Conservation (phyloP, 441 rosid species). For the Francoa sonchifolia region DNA sequence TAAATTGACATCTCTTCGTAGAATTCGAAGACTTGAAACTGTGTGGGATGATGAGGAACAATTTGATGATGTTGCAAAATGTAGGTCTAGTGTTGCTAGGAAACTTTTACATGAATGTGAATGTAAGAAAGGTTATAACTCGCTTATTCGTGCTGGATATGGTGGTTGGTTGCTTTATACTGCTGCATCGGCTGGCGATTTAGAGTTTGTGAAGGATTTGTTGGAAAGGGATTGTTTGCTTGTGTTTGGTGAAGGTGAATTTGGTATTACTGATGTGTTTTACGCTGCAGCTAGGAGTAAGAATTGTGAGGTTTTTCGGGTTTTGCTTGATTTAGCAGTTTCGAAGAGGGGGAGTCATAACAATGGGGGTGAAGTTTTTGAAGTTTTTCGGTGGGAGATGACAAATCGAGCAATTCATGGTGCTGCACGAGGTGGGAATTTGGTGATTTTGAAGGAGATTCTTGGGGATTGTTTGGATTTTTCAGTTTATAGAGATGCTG, state of each 20-base stretch:
- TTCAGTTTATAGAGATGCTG: conserved; percentile 40
- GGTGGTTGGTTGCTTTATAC: conserved; percentile 96
- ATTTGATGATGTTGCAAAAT: conserved; percentile 42
- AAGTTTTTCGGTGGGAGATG: conserved; percentile 52
- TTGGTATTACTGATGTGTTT: conserved; percentile 72
- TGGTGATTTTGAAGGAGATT: conserved; percentile 47
- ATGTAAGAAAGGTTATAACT: conserved; percentile 31
- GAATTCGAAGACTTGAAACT: conserved; percentile 91
- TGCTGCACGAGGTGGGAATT: conserved; percentile 83
- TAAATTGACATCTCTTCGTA: conserved; percentile 89
- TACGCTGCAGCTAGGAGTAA: conserved; percentile 78
- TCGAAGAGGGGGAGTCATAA: conserved; percentile 17
- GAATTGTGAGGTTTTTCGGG: conserved; percentile 47
- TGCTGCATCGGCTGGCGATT: conserved; percentile 92
- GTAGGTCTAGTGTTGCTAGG: conserved; percentile 61
- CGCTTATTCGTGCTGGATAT: conserved; percentile 77
- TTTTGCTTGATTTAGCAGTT: conserved; percentile 35
- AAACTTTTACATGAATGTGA: conserved; percentile 42
- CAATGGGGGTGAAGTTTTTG: conserved; percentile 20
- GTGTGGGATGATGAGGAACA: conserved; percentile 87
- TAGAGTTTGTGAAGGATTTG: conserved; percentile 50
- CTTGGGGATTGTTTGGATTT: conserved; percentile 29
- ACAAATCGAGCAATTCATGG: conserved; percentile 78
- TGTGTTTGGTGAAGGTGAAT: conserved; percentile 94
- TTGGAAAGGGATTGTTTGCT: conserved; percentile 69